Percentiles rank a stretch among this genome's conserved stretches.
phyloP scores from a whole-genome alignment of 148 eudicot species.

The Fallopia convolvulus region DNA sequence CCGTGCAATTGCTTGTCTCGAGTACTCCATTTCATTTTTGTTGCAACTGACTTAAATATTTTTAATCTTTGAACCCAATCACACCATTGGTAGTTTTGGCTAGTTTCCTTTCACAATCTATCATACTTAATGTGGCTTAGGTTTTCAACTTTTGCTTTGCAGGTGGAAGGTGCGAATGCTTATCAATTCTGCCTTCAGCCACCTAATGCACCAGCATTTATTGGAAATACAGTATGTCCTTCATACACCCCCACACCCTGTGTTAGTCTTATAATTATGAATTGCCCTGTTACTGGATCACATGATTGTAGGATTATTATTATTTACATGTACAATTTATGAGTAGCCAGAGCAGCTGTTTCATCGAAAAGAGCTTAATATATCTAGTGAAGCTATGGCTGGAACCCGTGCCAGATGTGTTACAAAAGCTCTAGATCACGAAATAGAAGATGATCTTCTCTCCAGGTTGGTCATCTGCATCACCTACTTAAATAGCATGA shows the following conservation, averaged over 20 bases:
- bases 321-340: neutral
- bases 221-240: slow-evolving; percentile 83
- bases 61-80: neutral
- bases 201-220: slow-evolving; percentile 85
- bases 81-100: neutral
- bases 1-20: neutral
- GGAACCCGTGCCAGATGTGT: slow-evolving; percentile 87
- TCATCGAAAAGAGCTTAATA: slow-evolving; percentile 56
- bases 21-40: neutral
- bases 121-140: neutral
- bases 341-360: slow-evolving; percentile 88
- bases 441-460: slow-evolving; percentile 76
- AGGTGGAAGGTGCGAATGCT: slow-evolving; percentile 75
- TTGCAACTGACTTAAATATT: neutral
- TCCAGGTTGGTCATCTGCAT: slow-evolving; percentile 44
- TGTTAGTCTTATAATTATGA: neutral
- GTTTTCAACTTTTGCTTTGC: slow-evolving; percentile 4
- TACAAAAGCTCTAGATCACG: slow-evolving; percentile 53
- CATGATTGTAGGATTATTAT: neutral
- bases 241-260: neutral
- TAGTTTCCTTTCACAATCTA: neutral
- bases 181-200: slow-evolving; percentile 98
- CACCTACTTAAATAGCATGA: neutral
- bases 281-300: neutral
- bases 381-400: slow-evolving; percentile 91